A percentile compares a stretch with the other conserved stretches of the same genome.
Conservation (phyloP, 108 stramenopile genomes). For the Cylindrotheca fusiformis region DNA sequence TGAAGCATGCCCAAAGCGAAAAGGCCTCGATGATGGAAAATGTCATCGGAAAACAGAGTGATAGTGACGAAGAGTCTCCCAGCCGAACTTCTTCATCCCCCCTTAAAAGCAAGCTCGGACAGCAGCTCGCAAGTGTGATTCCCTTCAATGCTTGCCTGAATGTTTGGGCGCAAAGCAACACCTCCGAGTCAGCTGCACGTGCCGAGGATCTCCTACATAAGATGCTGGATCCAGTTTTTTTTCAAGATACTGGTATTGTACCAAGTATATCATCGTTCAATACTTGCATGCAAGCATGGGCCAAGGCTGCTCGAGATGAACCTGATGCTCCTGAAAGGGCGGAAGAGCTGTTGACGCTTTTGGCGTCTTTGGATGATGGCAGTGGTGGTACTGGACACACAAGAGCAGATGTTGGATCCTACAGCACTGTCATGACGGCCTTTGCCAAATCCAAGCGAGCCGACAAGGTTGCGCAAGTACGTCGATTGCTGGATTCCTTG, state of each 20-base stretch:
- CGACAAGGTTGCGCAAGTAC: slow-evolving; percentile 25
- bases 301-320: slow-evolving; percentile 18
- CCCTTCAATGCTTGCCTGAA: slow-evolving; percentile 46
- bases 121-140: slow-evolving; percentile 4
- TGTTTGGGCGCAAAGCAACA: slow-evolving; percentile 38
- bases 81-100: not conserved
- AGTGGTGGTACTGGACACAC: not conserved
- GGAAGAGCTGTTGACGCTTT: slow-evolving; percentile 33
- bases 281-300: slow-evolving; percentile 43
- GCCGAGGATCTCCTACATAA: slow-evolving; percentile 38
- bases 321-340: slow-evolving; percentile 26
- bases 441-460: slow-evolving; percentile 27
- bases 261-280: slow-evolving; percentile 41
- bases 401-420: slow-evolving; percentile 33
- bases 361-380: slow-evolving; percentile 12
- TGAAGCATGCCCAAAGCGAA: not conserved
- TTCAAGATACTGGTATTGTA: slow-evolving; percentile 1
- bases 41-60: not conserved
- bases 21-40: not conserved
- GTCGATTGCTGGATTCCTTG: slow-evolving; percentile 27
- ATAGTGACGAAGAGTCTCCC: slow-evolving; percentile 2
- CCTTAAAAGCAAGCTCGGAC: not conserved
- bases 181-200: slow-evolving; percentile 16
- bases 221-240: slow-evolving; percentile 29
- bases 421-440: slow-evolving; percentile 44